A percentile compares a stretch with the other conserved stretches of the same genome.
phyloP scores from a whole-genome alignment of 352 stramenopile genomes.

The Peronospora farinosa region DNA sequence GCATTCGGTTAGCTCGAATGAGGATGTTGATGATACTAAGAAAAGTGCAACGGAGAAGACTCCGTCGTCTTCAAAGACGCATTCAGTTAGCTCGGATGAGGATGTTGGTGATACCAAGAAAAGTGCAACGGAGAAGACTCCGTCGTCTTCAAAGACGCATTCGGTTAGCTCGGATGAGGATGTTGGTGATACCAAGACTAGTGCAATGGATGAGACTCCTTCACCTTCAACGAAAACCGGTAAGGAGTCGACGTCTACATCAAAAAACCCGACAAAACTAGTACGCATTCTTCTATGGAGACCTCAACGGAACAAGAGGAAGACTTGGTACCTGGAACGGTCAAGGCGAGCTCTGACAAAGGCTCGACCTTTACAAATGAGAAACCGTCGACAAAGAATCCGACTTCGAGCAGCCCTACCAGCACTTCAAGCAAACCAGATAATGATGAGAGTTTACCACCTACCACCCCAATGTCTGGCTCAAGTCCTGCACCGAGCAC shows the following conservation, averaged over 20 bases:
- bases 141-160: neutral
- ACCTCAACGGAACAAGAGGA: slow-evolving; percentile 14
- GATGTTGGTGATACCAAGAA: neutral
- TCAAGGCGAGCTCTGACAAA: slow-evolving; percentile 32
- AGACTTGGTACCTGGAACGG: slow-evolving; percentile 19
- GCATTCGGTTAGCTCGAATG: neutral
- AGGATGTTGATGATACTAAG: neutral
- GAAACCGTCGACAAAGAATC: slow-evolving; percentile 9
- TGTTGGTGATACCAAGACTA: neutral
- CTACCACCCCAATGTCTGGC: neutral
- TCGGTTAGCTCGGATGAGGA: neutral
- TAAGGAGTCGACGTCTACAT: slow-evolving; percentile 9
- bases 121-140: neutral
- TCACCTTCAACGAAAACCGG: slow-evolving; percentile 4
- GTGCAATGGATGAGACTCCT: no score
- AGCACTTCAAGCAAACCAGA: slow-evolving; percentile 3
- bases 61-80: neutral
- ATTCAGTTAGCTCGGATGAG: slow-evolving; percentile 1
- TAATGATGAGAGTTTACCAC: slow-evolving; percentile 6
- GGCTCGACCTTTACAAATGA: slow-evolving; percentile 34
- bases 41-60: neutral
- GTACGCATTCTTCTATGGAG: slow-evolving; percentile 7
- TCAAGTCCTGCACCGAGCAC: no score
- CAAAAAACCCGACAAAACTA: neutral
- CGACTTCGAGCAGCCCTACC: neutral